phyloP scores from a whole-genome alignment of 1,284 basidiomycete species.

The Cutaneotrichosporon sp. region DNA sequence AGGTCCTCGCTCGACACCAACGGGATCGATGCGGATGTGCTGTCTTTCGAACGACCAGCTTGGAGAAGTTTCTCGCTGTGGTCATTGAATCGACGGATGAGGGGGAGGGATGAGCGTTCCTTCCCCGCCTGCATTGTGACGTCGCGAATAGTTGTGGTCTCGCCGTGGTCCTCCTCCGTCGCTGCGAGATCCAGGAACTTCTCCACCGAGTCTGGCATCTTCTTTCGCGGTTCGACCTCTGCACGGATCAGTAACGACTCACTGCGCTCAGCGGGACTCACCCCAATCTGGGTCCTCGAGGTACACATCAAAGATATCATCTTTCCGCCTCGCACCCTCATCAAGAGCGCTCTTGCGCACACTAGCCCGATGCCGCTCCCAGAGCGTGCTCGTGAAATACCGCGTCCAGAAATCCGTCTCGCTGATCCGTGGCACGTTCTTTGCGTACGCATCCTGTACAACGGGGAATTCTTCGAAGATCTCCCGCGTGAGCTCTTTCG shows the following conservation, averaged over 20 bases:
- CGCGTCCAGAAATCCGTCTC: conserved; percentile 93
- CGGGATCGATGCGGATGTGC: conserved; percentile 6
- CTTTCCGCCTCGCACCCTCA: conserved; percentile 77
- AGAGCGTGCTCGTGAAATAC: conserved; percentile 92
- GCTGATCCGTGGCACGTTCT: conserved; percentile 77
- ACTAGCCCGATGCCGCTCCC: conserved; percentile 88
- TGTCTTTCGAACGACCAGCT: neutral
- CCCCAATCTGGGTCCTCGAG: conserved; percentile 85
- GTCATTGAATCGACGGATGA: conserved; percentile 96
- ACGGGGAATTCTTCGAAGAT: conserved; percentile 98
- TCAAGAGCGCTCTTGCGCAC: conserved; percentile 58
- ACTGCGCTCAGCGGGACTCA: neutral
- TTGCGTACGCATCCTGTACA: conserved; percentile 82
- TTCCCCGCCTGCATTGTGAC: conserved; percentile 93
- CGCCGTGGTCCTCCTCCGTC: conserved; percentile 85
- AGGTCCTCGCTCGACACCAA: conserved; percentile 21
- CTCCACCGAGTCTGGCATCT: conserved; percentile 64
- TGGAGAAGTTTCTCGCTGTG: conserved; percentile 80
- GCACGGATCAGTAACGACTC: neutral
- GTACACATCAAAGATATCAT: conserved; percentile 93
- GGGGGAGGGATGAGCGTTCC: conserved; percentile 76
- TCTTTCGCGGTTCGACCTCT: conserved; percentile 72
- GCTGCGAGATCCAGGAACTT: conserved; percentile 79
- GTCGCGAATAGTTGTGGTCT: conserved; percentile 82
- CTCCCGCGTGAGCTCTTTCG: conserved; percentile 85